phyloP scores from a whole-genome alignment of 192 early-diverging fungal genomes.

The Backusella circina region DNA sequence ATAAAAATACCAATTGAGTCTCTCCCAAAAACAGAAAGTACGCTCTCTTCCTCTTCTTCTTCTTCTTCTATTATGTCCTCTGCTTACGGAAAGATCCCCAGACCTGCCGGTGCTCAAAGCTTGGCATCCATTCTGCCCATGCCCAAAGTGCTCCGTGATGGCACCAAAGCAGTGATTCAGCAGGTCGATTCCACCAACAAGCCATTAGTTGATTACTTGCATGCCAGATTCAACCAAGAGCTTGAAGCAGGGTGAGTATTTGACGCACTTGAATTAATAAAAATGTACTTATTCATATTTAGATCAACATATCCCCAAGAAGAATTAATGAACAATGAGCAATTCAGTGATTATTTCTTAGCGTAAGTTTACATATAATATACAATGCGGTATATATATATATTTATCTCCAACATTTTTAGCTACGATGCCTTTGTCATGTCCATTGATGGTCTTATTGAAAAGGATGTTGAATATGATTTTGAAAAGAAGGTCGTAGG shows the following conservation, averaged over 20 bases:
- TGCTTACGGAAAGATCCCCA: constrained; percentile 39
- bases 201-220: constrained; percentile 38
- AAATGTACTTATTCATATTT: not conserved
- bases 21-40: not conserved
- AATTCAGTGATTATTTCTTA: constrained; percentile 53
- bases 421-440: constrained; percentile 51
- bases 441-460: constrained; percentile 30
- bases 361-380: constrained; percentile 10
- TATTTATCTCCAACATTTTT: not conserved
- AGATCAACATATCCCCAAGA: constrained; percentile 72
- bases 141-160: constrained; percentile 12
- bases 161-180: constrained; percentile 4
- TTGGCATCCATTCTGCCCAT: constrained; percentile 20
- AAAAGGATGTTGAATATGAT: constrained; percentile 32
- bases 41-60: not conserved
- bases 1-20: not conserved
- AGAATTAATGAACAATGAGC: constrained; percentile 29
- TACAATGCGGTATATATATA: not conserved
- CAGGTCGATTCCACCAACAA: constrained; percentile 18
- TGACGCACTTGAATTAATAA: not conserved
- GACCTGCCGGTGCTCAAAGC: not conserved
- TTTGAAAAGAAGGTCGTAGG: constrained; percentile 50
- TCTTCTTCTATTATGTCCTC: constrained; percentile 31
- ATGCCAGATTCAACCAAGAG: constrained; percentile 57
- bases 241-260: constrained; percentile 50